Base-by-base conservation (phyloP, 352 stramenopile genomes). In the Sclerospora graminicola region DNA sequence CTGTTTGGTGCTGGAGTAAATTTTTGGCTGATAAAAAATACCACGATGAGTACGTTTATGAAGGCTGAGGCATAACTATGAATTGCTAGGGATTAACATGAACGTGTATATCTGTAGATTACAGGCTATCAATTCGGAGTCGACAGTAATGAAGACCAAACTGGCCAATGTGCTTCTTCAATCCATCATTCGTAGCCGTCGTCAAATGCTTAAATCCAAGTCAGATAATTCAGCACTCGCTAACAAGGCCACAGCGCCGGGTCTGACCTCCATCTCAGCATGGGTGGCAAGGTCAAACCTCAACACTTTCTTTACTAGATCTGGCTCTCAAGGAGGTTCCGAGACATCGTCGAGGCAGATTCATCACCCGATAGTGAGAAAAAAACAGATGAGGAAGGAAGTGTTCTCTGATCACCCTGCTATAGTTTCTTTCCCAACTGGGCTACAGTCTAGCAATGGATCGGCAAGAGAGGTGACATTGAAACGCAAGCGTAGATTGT, bases 141-240 rank as follows among this genome's bases (percentile, higher is more conserved):
- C 57, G 4, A 36, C 45, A 9, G 19, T 41, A 13, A 45, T 57
- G 15, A 74, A 73, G 37, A 59, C 46, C 27, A 54, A 50, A 7
- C 36, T 87, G 15, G 57, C 69, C 4, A 60, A 69, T 41, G 37
- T 69, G 36, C 48, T 87, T 18, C 57, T 71, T 13, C 74, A 83
- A 45, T 80, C 66, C 14, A 87, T 87, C 41, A 64, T 84, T 34
- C 74, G 74, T 21, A 87, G 74, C 41, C 68, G 71, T 13, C 69
- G 74, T 8, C 74, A 87, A 55, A 87, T 87, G 74, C 69, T 81
- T 15, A 87, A 87, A 42, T 54, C 66, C 1, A 86, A 83, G 43
- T 41, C 54, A 13, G 58, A 68, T 18, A 60, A 47, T 27, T 45
- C 40, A 23, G 33, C 21, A 37, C 18, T 36, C 2, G 60, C 21